A percentile compares a stretch with the other conserved stretches of the same genome.
Conservation (phyloP, 768 basidiomycete genomes). For the Lactifluus volemus region DNA sequence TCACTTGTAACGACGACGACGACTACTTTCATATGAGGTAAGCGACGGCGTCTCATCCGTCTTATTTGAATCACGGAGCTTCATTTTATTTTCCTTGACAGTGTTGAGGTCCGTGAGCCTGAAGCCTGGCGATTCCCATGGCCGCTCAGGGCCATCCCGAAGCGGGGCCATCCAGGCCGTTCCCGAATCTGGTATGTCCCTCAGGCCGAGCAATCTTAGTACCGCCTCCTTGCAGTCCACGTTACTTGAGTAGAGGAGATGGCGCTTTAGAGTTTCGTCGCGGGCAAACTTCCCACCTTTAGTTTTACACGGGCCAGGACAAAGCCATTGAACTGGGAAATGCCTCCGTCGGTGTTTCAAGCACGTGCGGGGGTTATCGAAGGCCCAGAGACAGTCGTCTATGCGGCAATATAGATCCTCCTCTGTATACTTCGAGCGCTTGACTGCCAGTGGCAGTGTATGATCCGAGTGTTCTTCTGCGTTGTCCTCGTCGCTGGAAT, state of each 20-base stretch:
- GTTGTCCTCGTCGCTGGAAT: neutral
- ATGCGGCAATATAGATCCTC: slow-evolving; percentile 8
- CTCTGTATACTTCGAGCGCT: neutral
- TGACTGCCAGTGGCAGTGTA: neutral
- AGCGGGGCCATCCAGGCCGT: neutral
- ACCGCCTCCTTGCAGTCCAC: neutral
- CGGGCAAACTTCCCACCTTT: neutral
- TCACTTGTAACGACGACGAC: slow-evolving; percentile 12
- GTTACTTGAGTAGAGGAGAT: neutral
- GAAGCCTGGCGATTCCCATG: slow-evolving; percentile 5
- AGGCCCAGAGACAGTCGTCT: neutral
- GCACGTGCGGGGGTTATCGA: neutral
- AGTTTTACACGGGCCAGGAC: neutral
- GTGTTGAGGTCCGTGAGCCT: neutral
- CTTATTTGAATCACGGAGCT: neutral
- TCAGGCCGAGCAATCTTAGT: neutral
- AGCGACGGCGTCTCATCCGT: neutral
- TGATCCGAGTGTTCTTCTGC: neutral
- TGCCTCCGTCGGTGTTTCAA: neutral
- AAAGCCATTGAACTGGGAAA: neutral
- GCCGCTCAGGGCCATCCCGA: slow-evolving; percentile 9
- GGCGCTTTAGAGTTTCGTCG: neutral
- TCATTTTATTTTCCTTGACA: slow-evolving; percentile 1
- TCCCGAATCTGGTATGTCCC: neutral
- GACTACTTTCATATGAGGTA: neutral